Conservation (phyloP, 345 rosid species). For the Hypericum perforatum region DNA sequence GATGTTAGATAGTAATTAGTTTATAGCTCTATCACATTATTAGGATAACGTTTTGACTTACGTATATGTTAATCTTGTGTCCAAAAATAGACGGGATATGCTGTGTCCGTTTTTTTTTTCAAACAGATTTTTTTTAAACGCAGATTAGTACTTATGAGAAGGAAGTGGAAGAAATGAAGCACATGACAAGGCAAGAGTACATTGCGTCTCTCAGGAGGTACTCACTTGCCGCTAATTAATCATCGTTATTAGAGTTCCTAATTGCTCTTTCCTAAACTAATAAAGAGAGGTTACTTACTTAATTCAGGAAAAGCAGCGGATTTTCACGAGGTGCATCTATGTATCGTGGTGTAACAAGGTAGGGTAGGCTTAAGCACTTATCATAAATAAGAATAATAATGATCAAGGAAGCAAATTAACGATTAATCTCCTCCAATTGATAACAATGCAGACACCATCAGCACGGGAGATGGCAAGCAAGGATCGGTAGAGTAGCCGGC, state of each 20-base stretch:
- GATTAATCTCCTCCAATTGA: neutral
- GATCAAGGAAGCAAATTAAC: neutral
- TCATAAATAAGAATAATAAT: neutral
- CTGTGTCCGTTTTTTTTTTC: neutral
- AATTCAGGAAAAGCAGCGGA: slow-evolving; percentile 23
- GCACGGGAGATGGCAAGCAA: slow-evolving; percentile 28
- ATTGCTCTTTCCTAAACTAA: too few species aligned
- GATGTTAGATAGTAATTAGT: too few species aligned
- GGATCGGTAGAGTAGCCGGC: slow-evolving; percentile 28
- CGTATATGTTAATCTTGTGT: too few species aligned
- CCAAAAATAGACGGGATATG: too few species aligned
- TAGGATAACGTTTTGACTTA: too few species aligned
- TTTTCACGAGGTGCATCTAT: slow-evolving; percentile 27
- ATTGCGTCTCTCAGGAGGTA: slow-evolving; percentile 24
- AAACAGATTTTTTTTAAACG: too few species aligned
- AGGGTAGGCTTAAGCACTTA: neutral
- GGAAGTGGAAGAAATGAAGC: slow-evolving; percentile 15
- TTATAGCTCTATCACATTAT: too few species aligned
- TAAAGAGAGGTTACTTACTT: neutral
- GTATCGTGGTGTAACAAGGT: slow-evolving; percentile 26
- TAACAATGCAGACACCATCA: slow-evolving; percentile 17
- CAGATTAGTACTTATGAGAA: slow-evolving; percentile 22
- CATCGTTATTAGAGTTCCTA: too few species aligned
- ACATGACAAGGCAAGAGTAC: slow-evolving; percentile 25
- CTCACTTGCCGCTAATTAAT: too few species aligned